These are phyloP conservation scores for Hansenula sp. DNA, from an alignment of 1,139 yeast species.

Conservation along the genomic window DNA sequence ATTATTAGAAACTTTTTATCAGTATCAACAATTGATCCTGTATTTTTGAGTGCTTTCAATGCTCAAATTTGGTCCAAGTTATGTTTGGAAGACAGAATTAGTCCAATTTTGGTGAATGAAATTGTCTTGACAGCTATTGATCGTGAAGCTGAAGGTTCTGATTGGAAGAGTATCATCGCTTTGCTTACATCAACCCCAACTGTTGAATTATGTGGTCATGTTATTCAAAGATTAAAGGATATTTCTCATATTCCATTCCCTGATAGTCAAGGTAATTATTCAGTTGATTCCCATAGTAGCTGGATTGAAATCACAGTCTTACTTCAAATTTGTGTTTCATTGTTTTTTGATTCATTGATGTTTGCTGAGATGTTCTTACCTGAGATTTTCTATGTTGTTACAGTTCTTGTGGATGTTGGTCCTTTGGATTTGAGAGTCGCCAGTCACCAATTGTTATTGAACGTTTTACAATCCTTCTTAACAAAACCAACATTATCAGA, in stretches of 20 bases:
- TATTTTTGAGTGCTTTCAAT: conserved; percentile 42
- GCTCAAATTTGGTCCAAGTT: conserved; percentile 70
- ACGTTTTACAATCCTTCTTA: conserved; percentile 68
- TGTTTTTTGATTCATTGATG: conserved; percentile 68
- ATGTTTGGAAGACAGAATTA: conserved; percentile 56
- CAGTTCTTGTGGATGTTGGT: conserved; percentile 71
- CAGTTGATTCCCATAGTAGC: conserved; percentile 52
- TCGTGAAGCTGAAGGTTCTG: conserved; percentile 66
- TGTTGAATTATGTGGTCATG: conserved; percentile 65
- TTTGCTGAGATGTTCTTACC: conserved; percentile 67
- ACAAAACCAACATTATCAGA: conserved; percentile 50
- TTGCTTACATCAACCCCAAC: conserved; percentile 66
- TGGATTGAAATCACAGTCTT: conserved; percentile 74
- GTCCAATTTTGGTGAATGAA: conserved; percentile 62
- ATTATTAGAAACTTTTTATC: conserved; percentile 61
- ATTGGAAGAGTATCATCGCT: conserved; percentile 60
- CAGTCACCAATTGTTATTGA: conserved; percentile 61
- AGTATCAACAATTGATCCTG: conserved; percentile 42
- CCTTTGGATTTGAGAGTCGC: conserved; percentile 65
- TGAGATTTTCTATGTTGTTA: conserved; percentile 65
- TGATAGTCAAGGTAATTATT: conserved; percentile 25
- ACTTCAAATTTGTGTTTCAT: conserved; percentile 59
- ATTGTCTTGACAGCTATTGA: conserved; percentile 72
- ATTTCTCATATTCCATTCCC: conserved; percentile 49
- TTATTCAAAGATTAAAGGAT: conserved; percentile 47